phyloP scores from a whole-genome alignment of 2,329 filamentous ascomycete species.

The Colletotrichum shisoi region DNA sequence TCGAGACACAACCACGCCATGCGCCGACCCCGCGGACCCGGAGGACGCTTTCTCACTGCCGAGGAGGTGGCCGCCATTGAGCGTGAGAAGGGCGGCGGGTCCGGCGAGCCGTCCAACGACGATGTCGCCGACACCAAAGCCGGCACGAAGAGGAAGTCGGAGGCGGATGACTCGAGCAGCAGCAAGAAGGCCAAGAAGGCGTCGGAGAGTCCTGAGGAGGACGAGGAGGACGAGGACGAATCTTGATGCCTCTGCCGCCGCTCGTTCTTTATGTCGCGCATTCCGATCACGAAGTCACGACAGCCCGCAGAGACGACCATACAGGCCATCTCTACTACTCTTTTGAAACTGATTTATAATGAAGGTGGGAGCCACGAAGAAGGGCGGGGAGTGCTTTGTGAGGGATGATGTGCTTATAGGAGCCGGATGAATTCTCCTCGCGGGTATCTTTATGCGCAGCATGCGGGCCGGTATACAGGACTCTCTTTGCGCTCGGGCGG shows the following conservation, averaged over 20 bases:
- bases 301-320: constrained; percentile 38
- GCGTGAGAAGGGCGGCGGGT: constrained; percentile 60
- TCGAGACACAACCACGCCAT: constrained; percentile 98
- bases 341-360: constrained; percentile 34
- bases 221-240: constrained; percentile 56
- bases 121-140: constrained; percentile 44
- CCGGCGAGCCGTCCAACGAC: constrained; percentile 43
- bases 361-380: constrained; percentile 33
- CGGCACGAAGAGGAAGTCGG: constrained; percentile 69
- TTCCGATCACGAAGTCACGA: constrained; percentile 51
- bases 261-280: constrained; percentile 44
- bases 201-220: constrained; percentile 48
- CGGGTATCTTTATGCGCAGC: constrained; percentile 26
- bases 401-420: constrained; percentile 29
- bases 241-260: constrained; percentile 37
- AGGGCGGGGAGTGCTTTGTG: neutral
- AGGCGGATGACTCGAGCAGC: constrained; percentile 56
- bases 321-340: constrained; percentile 27
- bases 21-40: constrained; percentile 90
- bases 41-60: constrained; percentile 93
- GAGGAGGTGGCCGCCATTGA: constrained; percentile 95
- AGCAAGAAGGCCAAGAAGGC: constrained; percentile 68
- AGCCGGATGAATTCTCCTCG: constrained; percentile 20
- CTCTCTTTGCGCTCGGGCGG: constrained; percentile 38
- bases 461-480: constrained; percentile 39